Evolutionary conservation across 345 rosid species (phyloP), one percentile per base, ranked within the genome.

Genomic region (Citropsis articulata): DNA sequence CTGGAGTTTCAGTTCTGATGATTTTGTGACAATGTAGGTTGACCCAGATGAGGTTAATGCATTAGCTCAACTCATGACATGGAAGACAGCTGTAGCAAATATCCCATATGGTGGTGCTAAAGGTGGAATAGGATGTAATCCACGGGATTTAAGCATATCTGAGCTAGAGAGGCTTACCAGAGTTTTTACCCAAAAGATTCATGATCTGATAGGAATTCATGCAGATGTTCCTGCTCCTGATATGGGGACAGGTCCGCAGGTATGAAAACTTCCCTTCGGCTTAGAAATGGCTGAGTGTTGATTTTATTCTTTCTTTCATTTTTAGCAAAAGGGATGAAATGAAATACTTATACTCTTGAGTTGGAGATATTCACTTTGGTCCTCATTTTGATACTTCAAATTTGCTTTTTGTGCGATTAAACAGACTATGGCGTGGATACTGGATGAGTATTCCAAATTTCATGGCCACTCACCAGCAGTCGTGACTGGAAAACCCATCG

Each of bases 41-140:
- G 99, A 96, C 73, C 99, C 97, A 5, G 98, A 92, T 85, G 98
- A 96, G 84, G 98, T 96, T 73, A 94, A 96, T 83, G 98, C 99
- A 9, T 84, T 96, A 62, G 98, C 98, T 24, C 98, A 96, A 59
- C 90, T 96, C 1, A 96, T 96, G 99, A 96, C 99, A 60, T 96
- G 99, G 98, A 96, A 96, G 86, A 96, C 97, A 21, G 98, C 98
- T 16, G 97, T 96, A 45, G 97, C 99, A 48, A 94, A 96, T 69
- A 89, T 94, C 79, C 99, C 99, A 4, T 96, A 94, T 33, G 99
- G 99, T 16, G 98, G 97, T 35, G 98, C 99, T 57, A 96, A 96
- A 87, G 99, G 99, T 48, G 99, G 99, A 13, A 96, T 96, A 59
- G 99, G 99, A 57, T 94, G 98, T 72, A 74, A 79, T 59, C 99